Base-by-base conservation (phyloP, 768 basidiomycete species). In the Psilocybe cubensis region DNA sequence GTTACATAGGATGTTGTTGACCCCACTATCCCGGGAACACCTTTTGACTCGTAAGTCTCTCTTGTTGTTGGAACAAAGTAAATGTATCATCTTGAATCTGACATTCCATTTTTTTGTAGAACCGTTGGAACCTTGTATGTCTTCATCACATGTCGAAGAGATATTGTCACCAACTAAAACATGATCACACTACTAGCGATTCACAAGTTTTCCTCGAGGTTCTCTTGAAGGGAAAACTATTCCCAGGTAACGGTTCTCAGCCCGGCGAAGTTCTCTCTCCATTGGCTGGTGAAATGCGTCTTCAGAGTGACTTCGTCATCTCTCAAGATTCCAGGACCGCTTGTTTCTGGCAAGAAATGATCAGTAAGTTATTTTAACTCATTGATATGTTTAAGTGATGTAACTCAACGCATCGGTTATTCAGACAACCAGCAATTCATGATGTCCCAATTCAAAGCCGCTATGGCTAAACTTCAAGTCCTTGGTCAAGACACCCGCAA, bases 151-250 rank as follows among this genome's bases (percentile, higher is more conserved):
- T n/a, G n/a, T n/a, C n/a, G n/a, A n/a, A n/a, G n/a, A 18, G 6
- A 47, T 35, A 17, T 18, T 11, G 21, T 12, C n/a, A 5, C 14
- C 8, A 8, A 18, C n/a, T n/a, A 2, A 38, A 28, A 17, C 24
- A 23, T n/a, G 20, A 25, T 28, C 18, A n/a, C n/a, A n/a, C n/a
- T n/a, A n/a, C n/a, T n/a, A 59, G 58, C 53, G 75, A 76, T 59
- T 68, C 72, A 17, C 73, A 75, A 58, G 53, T 76, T 53, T 75
- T 68, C 69, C 61, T 77, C 48, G 76, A 78, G 60, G 69, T 71
- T 17, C 66, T 70, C 24, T 68, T 71, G 52, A 66, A 68, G 43
- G 69, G 69, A 17, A 56, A 24, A 11, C 27, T 50, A 27, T 64
- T 64, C 61, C 66, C 66, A 7, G 63, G 56, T 27, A 63, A 60